These are phyloP conservation scores for Misopates orontium DNA, from an alignment of 257 asterid genomes.

Conservation along the genomic window DNA sequence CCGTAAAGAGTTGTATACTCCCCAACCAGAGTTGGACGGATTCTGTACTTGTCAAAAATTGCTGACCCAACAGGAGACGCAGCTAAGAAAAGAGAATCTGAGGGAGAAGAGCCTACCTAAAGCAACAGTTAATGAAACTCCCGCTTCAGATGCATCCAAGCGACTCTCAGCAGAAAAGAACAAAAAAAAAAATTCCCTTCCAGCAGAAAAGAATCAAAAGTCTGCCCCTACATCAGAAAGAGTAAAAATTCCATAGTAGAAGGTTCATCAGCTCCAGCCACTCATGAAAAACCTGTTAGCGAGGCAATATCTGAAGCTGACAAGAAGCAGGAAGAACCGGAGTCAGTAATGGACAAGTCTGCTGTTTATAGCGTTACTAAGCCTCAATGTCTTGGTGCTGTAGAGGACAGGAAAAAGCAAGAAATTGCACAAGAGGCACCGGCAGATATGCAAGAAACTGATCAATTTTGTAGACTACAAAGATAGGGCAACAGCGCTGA, in stretches of 20 bases:
- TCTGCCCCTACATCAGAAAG: neutral
- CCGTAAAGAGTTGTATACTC: conserved; percentile 55
- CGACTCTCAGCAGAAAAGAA: conserved; percentile 31
- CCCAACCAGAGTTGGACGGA: conserved; percentile 78
- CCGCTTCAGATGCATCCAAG: conserved; percentile 31
- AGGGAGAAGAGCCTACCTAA: conserved; percentile 47
- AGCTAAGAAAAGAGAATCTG: conserved; percentile 56
- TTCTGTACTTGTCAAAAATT: conserved; percentile 76
- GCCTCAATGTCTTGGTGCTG: conserved; percentile 99
- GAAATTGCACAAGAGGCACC: conserved; percentile 40
- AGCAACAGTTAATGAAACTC: conserved; percentile 18
- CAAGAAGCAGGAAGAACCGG: conserved; percentile 37
- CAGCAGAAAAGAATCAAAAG: conserved; percentile 28
- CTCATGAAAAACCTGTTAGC: conserved; percentile 30
- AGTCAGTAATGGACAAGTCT: conserved; percentile 33
- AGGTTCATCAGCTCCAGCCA: conserved; percentile 30
- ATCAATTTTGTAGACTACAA: conserved; percentile 86
- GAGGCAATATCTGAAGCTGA: conserved; percentile 42
- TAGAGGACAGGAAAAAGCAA: conserved; percentile 50
- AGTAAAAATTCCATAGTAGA: conserved; percentile 34
- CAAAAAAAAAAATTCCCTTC: conserved; percentile 15
- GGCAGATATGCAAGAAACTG: conserved; percentile 49
- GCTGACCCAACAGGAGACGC: conserved; percentile 98
- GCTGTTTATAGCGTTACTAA: conserved; percentile 46
- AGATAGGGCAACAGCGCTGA: conserved; percentile 62